A percentile compares a stretch with the other conserved stretches of the same genome.
Conservation (phyloP, 148 eudicot species). For the Rhododendron griersonianum region DNA sequence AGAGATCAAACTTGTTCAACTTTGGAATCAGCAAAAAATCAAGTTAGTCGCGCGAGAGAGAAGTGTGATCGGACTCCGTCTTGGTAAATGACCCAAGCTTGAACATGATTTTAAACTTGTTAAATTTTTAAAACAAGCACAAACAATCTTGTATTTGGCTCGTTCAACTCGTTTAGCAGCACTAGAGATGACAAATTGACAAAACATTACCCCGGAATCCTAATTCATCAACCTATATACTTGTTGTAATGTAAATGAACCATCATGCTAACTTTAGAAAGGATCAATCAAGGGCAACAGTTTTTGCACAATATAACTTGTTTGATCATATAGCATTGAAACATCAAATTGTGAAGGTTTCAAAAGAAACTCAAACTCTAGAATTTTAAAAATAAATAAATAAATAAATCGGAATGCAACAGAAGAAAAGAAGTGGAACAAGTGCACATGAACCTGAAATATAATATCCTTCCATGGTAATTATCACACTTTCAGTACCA, state of each 20-base stretch:
- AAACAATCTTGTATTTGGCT: not conserved
- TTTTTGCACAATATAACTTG: too few species aligned
- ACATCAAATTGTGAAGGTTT: not conserved
- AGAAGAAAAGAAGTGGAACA: not conserved
- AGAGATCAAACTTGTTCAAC: not conserved
- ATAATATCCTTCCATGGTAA: not conserved
- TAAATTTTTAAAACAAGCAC: not conserved
- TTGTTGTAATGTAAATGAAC: not conserved
- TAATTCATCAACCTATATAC: not conserved
- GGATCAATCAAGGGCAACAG: not conserved
- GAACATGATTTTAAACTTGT: not conserved
- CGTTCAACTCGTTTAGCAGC: not conserved
- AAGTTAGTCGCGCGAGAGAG: not conserved
- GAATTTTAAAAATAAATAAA: not conserved
- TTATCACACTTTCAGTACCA: not conserved
- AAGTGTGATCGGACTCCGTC: not conserved
- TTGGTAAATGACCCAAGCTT: too few species aligned
- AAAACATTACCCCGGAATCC: not conserved
- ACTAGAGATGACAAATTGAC: not conserved
- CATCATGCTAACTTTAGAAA: not conserved
- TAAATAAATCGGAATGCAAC: not conserved
- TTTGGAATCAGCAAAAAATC: not conserved
- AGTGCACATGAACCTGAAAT: not conserved
- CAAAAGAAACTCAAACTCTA: not conserved
- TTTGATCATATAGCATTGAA: not conserved